Evolutionary conservation across 345 rosid genomes (phyloP), one percentile per base, ranked within the genome.

Genomic region (Hypericum androsaemum): DNA sequence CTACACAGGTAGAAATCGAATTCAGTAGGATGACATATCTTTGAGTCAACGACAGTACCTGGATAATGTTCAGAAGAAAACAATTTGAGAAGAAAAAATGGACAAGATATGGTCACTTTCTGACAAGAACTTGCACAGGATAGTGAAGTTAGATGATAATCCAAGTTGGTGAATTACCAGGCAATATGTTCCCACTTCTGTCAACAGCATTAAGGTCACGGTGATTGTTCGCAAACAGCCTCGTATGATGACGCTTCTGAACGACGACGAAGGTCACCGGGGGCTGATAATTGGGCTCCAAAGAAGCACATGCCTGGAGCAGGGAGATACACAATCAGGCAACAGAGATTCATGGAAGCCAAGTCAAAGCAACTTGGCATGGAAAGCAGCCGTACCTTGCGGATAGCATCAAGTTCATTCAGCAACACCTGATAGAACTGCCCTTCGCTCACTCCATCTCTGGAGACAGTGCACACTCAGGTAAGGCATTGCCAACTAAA

Each of bases 391-490:
- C 22, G 0, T 53, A 74, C 78, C 76, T 71, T 74, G n/a, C 79
- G 71, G 37, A 74, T 71, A 10, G 79, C 79, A 41, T 74, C 73
- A 1, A 74, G 71, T 64, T 71, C 79, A 17, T 61, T 67, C 17
- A 74, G 56, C 10, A 71, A 58, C 52, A 74, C 63, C 57, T 74
- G 76, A 39, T 71, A 70, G 73, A 74, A 74, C 40, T 71, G 76
- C 7, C 79, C 76, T 43, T 74, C 79, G 12, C 76, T 74, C 6
- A 74, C 79, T 37, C 79, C 75, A 55, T 71, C 79, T 16, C 76
- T 74, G 42, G 12, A 56, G 10, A 6, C 6, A 9, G 10, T 37
- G 46, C 14, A 9, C 13, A 50, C 8, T 22, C 49, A n/a, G 40
- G 44, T 15, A 41, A 41, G 12, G 36, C 28, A 16, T 11, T 49